Conservation (phyloP, 176 grass and related monocot species). For the Aegilops umbellulata region DNA sequence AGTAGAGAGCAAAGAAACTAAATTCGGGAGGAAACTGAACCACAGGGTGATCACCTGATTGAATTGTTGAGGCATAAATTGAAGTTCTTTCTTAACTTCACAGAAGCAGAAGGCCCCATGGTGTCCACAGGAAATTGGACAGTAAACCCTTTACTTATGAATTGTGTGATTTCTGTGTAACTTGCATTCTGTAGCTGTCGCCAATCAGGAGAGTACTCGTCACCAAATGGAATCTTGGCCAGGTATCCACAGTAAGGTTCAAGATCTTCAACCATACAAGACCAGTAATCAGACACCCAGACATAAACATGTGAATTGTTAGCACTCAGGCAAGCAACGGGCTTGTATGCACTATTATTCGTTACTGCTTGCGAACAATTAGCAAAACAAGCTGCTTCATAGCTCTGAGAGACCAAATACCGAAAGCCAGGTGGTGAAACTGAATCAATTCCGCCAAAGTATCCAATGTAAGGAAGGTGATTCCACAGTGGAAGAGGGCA, state of each 20-base stretch:
- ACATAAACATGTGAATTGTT: constrained; percentile 35
- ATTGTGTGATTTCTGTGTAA: neutral
- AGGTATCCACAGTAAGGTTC: neutral
- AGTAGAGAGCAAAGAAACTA: too few relatives aligned
- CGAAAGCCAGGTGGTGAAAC: too few relatives aligned
- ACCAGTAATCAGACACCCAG: neutral
- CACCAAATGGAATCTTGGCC: neutral
- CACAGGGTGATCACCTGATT: neutral
- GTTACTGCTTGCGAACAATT: constrained; percentile 23
- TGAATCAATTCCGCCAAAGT: too few relatives aligned
- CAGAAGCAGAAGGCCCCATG: neutral
- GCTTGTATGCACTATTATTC: neutral
- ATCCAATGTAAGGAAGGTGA: neutral
- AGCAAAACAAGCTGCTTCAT: neutral
- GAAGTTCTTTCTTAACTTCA: too few relatives aligned
- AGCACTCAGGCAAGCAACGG: neutral
- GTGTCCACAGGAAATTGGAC: neutral
- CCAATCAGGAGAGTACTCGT: fast-evolving
- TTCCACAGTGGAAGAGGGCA: constrained; percentile 6
- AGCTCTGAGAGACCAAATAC: too few relatives aligned
- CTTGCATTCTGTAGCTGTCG: neutral
- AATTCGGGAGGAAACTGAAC: neutral
- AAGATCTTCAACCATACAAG: neutral
- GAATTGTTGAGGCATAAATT: too few relatives aligned
- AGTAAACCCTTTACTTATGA: neutral